These are phyloP conservation scores for Neurospora sp. DNA, from an alignment of 2,329 filamentous ascomycete species.

Conservation along the genomic window DNA sequence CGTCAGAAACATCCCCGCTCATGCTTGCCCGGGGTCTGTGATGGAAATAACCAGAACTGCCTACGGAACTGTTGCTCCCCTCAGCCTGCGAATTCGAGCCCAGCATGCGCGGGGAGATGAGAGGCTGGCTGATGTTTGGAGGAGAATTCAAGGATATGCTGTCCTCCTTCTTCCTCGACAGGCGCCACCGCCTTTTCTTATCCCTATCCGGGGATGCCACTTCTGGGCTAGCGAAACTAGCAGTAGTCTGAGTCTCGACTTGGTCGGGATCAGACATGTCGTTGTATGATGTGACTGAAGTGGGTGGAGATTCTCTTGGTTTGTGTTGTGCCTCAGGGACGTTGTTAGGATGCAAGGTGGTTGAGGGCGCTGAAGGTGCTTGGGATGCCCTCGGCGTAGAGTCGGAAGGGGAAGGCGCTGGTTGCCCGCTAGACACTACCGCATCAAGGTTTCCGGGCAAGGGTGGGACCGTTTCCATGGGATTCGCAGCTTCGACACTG, in stretches of 20 bases:
- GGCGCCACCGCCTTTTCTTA: slow-evolving; percentile 61
- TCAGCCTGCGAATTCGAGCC: slow-evolving; percentile 55
- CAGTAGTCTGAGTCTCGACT: slow-evolving; percentile 43
- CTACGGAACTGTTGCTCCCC: slow-evolving; percentile 57
- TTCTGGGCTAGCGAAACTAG: slow-evolving; percentile 7
- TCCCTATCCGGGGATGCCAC: slow-evolving; percentile 38
- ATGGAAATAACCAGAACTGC: slow-evolving; percentile 40
- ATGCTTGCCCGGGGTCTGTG: slow-evolving; percentile 36
- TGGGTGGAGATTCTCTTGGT: slow-evolving; percentile 61
- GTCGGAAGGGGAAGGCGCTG: slow-evolving; percentile 30
- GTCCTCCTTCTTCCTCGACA: slow-evolving; percentile 58
- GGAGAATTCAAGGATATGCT: slow-evolving; percentile 21
- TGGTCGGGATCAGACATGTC: slow-evolving; percentile 76
- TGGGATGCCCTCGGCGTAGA: slow-evolving; percentile 38
- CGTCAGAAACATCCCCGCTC: slow-evolving; percentile 41
- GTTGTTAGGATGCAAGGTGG: slow-evolving; percentile 32
- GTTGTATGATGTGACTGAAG: slow-evolving; percentile 68
- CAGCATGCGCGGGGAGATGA: slow-evolving; percentile 37
- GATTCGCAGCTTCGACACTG: slow-evolving; percentile 33
- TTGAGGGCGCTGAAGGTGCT: slow-evolving; percentile 25
- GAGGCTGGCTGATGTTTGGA: slow-evolving; percentile 27
- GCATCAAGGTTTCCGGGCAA: slow-evolving; percentile 7
- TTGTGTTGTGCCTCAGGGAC: slow-evolving; percentile 40
- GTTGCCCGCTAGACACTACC: slow-evolving; percentile 5
- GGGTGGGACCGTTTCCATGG: slow-evolving; percentile 28